Base-by-base conservation (phyloP, 768 basidiomycete genomes). In the Albatrellus ellisii region DNA sequence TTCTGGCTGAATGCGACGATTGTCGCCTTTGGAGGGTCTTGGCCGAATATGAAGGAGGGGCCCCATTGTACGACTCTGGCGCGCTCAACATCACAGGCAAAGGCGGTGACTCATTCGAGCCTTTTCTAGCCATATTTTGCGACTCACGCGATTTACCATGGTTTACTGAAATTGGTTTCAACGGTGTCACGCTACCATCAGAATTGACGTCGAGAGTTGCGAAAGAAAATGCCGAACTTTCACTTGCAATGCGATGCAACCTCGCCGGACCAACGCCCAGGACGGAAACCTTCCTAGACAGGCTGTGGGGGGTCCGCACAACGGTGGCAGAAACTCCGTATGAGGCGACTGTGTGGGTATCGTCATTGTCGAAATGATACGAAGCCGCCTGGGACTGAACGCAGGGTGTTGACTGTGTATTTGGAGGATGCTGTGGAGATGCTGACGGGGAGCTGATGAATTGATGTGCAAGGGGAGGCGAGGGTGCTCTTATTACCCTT, bases 1-100 rank as follows among this genome's bases (percentile, higher is more conserved):
- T 53, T 37, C 38, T 54, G 26, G 40, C 44, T 2, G 75, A 75
- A 42, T 66, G 59, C 4, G 63, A 47, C 4, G 75, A 75, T 28
- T 59, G 52, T 26, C 68, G 62, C 22, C 50, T 44, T 40, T 41
- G 39, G 24, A 15, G 26, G 21, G 26, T 39, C 17, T 9, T 11
- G 2, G 33, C n/a, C 31, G 27, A 39, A 14, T 7, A 10, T 11
- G 27, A 28, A 17, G 26, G 22, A 14, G 26, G 34, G 9, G 31
- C 11, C 18, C 41, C 43, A 39, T 35, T 41, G 21, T 11, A 10
- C 20, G 39, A 37, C n/a, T 27, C 24, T 9, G 41, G 41, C n/a
- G 43, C 32, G 36, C 37, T 40, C 11, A 14, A 41, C 17, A 15
- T 17, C 24, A 15, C 31, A 4, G 21, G 35, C 10, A 21, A 11